phyloP scores from a whole-genome alignment of 2,329 filamentous ascomycete species.

The Hypomyces rosellus region DNA sequence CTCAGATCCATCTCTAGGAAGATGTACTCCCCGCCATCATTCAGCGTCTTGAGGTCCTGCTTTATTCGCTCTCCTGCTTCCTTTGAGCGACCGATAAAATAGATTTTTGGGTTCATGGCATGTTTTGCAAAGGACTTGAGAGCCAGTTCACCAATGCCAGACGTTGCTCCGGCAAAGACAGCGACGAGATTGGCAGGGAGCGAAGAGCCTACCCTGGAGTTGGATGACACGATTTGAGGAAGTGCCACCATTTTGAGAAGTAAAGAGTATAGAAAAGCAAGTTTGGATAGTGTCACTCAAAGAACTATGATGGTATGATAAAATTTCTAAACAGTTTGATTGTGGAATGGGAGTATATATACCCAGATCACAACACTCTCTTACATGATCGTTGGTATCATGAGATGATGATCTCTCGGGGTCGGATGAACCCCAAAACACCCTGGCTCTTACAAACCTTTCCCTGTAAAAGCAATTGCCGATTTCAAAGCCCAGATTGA shows the following conservation, averaged over 20 bases:
- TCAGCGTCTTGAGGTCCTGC: constrained; percentile 35
- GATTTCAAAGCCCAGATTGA: no score
- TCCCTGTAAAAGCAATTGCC: no score
- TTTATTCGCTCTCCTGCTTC: constrained; percentile 31
- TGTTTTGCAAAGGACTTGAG: constrained; percentile 39
- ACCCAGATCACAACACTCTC: no score
- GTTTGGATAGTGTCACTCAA: no score
- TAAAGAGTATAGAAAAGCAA: not conserved
- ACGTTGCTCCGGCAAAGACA: constrained; percentile 49
- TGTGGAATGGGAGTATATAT: no score
- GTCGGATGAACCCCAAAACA: no score
- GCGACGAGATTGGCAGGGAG: constrained; percentile 26
- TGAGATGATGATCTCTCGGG: no score
- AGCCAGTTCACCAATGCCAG: constrained; percentile 46
- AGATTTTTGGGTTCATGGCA: constrained; percentile 37
- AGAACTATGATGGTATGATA: no score
- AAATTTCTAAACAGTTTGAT: no score
- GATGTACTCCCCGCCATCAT: constrained; percentile 35
- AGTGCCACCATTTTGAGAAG: not conserved
- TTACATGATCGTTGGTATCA: no score
- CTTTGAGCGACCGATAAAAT: constrained; percentile 44
- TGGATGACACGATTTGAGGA: not conserved
- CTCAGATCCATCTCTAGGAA: constrained; percentile 46
- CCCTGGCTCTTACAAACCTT: no score
- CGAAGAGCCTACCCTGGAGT: not conserved